Conservation (phyloP, 208 protist genomes). For the Naegleria fowleri region DNA sequence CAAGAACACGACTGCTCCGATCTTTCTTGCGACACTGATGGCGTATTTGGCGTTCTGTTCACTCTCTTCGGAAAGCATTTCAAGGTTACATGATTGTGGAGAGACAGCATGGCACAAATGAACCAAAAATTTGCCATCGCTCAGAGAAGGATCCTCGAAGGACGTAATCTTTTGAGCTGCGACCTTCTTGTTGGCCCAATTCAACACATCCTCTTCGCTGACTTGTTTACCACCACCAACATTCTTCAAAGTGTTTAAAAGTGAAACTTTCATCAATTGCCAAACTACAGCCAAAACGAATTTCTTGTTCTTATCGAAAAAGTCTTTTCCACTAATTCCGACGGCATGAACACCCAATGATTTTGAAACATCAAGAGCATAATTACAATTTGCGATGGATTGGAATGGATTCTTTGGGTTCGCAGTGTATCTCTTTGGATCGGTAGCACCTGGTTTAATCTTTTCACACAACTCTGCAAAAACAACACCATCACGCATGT, state of each 20-base stretch:
- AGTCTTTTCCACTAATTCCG: slow-evolving; percentile 59
- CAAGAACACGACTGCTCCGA: slow-evolving; percentile 65
- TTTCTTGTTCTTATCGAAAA: slow-evolving; percentile 63
- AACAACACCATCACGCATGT: slow-evolving; percentile 60
- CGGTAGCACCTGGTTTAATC: slow-evolving; percentile 58
- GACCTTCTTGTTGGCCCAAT: slow-evolving; percentile 60
- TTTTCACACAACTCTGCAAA: slow-evolving; percentile 67
- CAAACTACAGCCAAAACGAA: slow-evolving; percentile 61
- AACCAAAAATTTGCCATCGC: slow-evolving; percentile 49
- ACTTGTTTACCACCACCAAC: slow-evolving; percentile 53
- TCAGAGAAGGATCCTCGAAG: slow-evolving; percentile 61
- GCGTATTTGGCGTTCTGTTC: slow-evolving; percentile 71
- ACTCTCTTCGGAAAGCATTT: slow-evolving; percentile 47
- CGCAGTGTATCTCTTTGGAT: slow-evolving; percentile 60
- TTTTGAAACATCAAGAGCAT: slow-evolving; percentile 56
- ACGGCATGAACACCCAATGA: slow-evolving; percentile 53
- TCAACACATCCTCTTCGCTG: slow-evolving; percentile 54
- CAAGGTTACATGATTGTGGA: slow-evolving; percentile 48
- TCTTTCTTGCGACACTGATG: slow-evolving; percentile 65
- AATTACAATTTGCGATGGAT: slow-evolving; percentile 74
- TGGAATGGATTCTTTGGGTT: slow-evolving; percentile 57
- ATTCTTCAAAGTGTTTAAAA: slow-evolving; percentile 54
- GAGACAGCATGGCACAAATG: slow-evolving; percentile 59
- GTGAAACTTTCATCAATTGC: slow-evolving; percentile 70
- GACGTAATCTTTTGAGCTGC: slow-evolving; percentile 37